Evolutionary conservation across 2,329 filamentous ascomycete species (phyloP), one percentile per base, ranked within the genome.

Genomic region (Penicillium oxalicum): DNA sequence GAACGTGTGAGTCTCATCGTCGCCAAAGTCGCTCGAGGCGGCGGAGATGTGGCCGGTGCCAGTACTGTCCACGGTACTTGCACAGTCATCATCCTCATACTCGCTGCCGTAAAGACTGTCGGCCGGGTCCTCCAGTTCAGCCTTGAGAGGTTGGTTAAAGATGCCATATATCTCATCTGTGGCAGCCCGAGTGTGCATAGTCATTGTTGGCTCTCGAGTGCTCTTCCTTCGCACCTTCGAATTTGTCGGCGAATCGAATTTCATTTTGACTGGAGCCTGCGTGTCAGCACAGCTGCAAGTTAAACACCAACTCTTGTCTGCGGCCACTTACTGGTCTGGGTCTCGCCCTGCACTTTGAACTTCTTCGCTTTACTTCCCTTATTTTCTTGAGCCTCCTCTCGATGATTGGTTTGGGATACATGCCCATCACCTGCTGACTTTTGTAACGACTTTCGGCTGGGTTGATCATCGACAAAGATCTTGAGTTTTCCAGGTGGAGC

Each of bases 91-190:
- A 44, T 77, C 76, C 42, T 90, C 86, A 55, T 87, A 77, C 28
- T 81, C 80, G 49, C 76, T 81, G 12, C 81, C 80, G 47, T 76
- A 87, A 40, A 86, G 82, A 48, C 85, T 83, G 11, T 88, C 83
- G 2, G 77, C 76, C 25, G 76, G 79, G 45, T 70, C 65, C 29
- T 71, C 70, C 2, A 73, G 61, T 47, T 73, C 67, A 2, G 73
- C 72, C 53, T 78, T 77, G 33, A 91, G 68, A 1, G 93, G 91
- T 49, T 93, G 87, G 62, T 93, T 97, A 71, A 97, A 98, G 41
- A 98, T 88, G 49, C 90, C 90, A 62, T 97, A 97, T 45, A 98
- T 96, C 59, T 98, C 93, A 59, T 97, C 91, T 53, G 91, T 96
- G 4, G 93, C 93, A 56, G 93, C 91, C 60, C 82, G 88, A 9